Conservation (phyloP, 139 green algal species). For the Edaphochlamys debaryana region DNA sequence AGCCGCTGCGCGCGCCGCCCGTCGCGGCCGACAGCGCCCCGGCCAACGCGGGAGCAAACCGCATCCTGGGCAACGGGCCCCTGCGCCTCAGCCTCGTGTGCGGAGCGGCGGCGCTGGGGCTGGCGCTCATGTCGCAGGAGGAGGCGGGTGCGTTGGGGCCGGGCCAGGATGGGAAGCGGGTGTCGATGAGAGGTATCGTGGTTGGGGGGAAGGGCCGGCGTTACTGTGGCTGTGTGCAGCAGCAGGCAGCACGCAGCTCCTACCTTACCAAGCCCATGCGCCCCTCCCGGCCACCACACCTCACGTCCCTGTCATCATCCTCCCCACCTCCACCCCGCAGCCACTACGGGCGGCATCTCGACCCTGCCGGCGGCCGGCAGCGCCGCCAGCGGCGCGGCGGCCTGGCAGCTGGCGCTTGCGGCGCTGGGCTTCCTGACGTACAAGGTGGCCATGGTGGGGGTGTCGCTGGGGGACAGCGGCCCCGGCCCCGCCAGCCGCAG, state of each 20-base stretch:
- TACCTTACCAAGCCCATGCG: too few species aligned
- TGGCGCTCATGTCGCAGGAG: constrained; percentile 17
- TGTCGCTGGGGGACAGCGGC: not conserved
- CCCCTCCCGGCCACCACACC: too few species aligned
- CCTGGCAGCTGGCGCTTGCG: constrained; percentile 40
- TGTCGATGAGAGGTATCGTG: not conserved
- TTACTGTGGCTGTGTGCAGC: too few species aligned
- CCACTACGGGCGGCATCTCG: not conserved
- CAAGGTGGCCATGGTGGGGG: constrained; percentile 42
- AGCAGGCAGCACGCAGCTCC: too few species aligned
- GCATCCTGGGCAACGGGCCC: constrained; percentile 11
- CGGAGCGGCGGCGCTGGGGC: constrained; percentile 4
- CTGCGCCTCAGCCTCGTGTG: constrained; percentile 40
- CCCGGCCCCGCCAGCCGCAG: not conserved
- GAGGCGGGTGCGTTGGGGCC: not conserved
- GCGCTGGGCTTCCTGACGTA: constrained; percentile 44
- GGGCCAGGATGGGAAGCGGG: not conserved
- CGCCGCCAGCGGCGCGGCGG: not conserved
- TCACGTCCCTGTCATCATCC: too few species aligned
- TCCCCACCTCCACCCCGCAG: not conserved
- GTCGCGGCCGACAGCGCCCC: not conserved
- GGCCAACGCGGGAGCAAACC: not conserved
- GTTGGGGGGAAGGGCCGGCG: too few species aligned
- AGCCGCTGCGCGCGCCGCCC: too few species aligned
- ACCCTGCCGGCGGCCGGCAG: not conserved